Evolutionary conservation across 2,329 filamentous ascomycete species (phyloP), one percentile per base, ranked within the genome.

Genomic region (Madurella mycetomatis): DNA sequence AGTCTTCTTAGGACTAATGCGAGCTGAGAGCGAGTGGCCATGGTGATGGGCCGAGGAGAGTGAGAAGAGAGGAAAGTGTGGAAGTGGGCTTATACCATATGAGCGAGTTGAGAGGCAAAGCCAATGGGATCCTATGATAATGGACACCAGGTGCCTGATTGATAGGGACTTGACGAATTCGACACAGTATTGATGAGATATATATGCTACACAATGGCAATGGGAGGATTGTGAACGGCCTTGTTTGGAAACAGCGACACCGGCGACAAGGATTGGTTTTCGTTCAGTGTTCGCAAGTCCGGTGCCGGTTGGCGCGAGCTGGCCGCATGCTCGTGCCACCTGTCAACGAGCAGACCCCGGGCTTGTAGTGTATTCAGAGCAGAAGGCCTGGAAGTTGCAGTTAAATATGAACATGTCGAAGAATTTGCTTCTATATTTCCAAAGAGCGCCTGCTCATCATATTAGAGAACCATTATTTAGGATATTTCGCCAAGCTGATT

Each of bases 1-100:
- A 62, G 48, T 39, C 58, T 56, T 30, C 59, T 50, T 25, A 64
- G 40, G 18, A 56, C 44, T 9, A 60, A 59, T 30, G 61, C 41
- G 25, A 61, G 47, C 30, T 55, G 61, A 37, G 50, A 55, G 11
- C 62, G 60, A 48, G 56, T 54, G n/a, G 60, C 57, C 61, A 64
- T 64, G 43, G 41, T 56, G 25, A 43, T 13, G 18, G 15, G 13
- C 15, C 17, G 19, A 12, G 13, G 4, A n/a, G n/a, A n/a, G n/a
- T n/a, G 37, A 9, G 32, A 17, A 31, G 7, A 25, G 25, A 25
- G 25, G 25, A 7, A 25, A 25, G 25, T 25, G 25, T 25, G 25
- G 25, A 25, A 25, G 25, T 7, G 25, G 25, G 25, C 25, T 25
- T 25, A 25, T 25, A 25, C 7, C 25, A 25, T 25, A 25, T 25